These are phyloP conservation scores for Clarireedia monteithiana DNA, from an alignment of 2,329 filamentous ascomycete species.

Conservation along the genomic window DNA sequence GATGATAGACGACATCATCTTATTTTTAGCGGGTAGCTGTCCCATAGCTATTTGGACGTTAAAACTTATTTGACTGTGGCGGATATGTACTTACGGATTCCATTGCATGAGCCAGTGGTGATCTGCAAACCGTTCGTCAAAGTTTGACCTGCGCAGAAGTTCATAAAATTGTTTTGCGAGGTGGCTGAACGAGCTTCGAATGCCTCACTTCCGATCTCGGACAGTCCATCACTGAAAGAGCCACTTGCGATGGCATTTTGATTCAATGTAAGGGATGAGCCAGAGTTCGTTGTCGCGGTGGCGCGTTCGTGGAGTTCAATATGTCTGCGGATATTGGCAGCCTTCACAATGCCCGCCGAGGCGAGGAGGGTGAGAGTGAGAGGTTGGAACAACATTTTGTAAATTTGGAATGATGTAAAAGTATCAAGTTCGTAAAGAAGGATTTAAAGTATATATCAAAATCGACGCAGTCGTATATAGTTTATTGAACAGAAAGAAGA, in stretches of 20 bases:
- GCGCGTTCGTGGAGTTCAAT: neutral
- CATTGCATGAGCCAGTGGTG: slow-evolving; percentile 51
- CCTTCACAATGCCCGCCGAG: slow-evolving; percentile 9
- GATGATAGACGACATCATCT: slow-evolving; percentile 28
- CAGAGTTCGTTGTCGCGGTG: neutral
- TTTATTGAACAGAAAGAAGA: neutral
- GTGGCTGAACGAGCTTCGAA: slow-evolving; percentile 18
- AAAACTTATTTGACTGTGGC: neutral
- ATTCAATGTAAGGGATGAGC: slow-evolving; percentile 6
- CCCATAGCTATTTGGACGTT: slow-evolving; percentile 24
- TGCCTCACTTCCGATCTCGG: slow-evolving; percentile 14
- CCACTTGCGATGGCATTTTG: slow-evolving; percentile 14
- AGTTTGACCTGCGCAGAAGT: slow-evolving; percentile 28
- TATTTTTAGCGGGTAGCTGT: slow-evolving; percentile 26
- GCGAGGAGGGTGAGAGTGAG: slow-evolving; percentile 12
- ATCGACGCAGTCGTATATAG: slow-evolving; percentile 3
- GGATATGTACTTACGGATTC: slow-evolving; percentile 19
- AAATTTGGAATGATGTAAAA: neutral
- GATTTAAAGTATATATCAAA: neutral
- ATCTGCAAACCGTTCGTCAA: slow-evolving; percentile 53
- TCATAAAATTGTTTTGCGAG: slow-evolving; percentile 26
- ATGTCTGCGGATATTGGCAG: slow-evolving; percentile 1
- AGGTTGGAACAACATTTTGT: slow-evolving; percentile 12
- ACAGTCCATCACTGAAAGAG: slow-evolving; percentile 16
- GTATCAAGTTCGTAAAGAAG: neutral